These are phyloP conservation scores for Chlorella sp. DNA, from an alignment of 139 green algal genomes.

Conservation along the genomic window DNA sequence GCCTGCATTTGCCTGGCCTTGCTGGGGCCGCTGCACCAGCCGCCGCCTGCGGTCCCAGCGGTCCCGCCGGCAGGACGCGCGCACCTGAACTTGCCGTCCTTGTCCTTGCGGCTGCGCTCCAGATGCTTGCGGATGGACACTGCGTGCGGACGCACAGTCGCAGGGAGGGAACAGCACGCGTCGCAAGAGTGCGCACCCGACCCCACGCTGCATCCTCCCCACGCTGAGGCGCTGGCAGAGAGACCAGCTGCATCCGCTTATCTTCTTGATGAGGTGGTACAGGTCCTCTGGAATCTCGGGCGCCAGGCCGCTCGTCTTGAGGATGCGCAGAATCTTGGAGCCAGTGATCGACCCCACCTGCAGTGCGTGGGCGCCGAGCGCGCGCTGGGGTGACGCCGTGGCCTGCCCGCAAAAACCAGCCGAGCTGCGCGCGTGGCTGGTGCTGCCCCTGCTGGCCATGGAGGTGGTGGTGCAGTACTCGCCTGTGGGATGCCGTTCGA, in stretches of 20 bases:
- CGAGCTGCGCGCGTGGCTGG: too few species aligned
- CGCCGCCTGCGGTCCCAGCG: too few species aligned
- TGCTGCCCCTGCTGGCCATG: too few species aligned
- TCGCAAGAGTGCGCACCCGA: too few species aligned
- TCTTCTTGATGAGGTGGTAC: slow-evolving; percentile 99
- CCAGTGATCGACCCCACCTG: slow-evolving; percentile 85
- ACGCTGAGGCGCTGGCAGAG: too few species aligned
- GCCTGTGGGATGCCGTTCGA: slow-evolving; percentile 82
- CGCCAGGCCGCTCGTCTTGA: slow-evolving; percentile 86
- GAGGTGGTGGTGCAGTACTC: slow-evolving; percentile 1
- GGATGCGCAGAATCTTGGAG: slow-evolving; percentile 95
- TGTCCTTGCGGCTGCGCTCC: slow-evolving; percentile 96
- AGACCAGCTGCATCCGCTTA: slow-evolving; percentile 24
- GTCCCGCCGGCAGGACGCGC: too few species aligned
- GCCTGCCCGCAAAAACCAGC: too few species aligned
- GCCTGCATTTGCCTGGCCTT: too few species aligned
- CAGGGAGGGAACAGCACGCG: neutral
- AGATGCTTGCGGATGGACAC: slow-evolving; percentile 97
- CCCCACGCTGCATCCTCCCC: too few species aligned
- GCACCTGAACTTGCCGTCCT: slow-evolving; percentile 51
- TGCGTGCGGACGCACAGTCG: slow-evolving; percentile 21
- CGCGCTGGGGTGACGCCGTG: neutral
- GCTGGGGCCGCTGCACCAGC: too few species aligned
- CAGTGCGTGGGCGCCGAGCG: slow-evolving; percentile 14
- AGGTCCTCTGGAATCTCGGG: slow-evolving; percentile 98